Conservation (phyloP, 2,329 filamentous ascomycete genomes). For the Fusarium sp. region DNA sequence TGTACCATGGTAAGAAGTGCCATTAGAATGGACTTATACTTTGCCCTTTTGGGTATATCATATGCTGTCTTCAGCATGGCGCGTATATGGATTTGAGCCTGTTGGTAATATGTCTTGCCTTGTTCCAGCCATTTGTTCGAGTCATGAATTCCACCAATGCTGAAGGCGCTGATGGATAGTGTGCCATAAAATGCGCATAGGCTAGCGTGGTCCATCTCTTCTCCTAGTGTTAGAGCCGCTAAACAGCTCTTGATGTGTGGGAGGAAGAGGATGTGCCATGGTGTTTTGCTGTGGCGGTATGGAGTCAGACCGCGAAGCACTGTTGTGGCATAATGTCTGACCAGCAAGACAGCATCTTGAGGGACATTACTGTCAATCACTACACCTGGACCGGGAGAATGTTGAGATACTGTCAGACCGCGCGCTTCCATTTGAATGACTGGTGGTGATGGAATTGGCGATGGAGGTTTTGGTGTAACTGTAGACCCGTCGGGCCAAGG, state of each 20-base stretch:
- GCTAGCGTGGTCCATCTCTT: slow-evolving; percentile 31
- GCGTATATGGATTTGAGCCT: slow-evolving; percentile 5
- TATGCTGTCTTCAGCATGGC: slow-evolving; percentile 28
- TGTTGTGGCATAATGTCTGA: slow-evolving; percentile 27
- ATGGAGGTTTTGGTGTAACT: not conserved
- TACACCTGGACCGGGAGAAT: not conserved
- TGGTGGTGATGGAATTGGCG: not conserved
- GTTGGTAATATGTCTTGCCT: slow-evolving; percentile 17
- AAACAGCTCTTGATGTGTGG: slow-evolving; percentile 31
- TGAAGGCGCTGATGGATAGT: slow-evolving; percentile 30
- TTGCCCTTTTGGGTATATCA: slow-evolving; percentile 25
- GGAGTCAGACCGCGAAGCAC: slow-evolving; percentile 31
- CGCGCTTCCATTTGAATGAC: not conserved
- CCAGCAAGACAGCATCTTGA: slow-evolving; percentile 16
- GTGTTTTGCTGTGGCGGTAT: slow-evolving; percentile 35
- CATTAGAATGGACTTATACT: slow-evolving; percentile 37
- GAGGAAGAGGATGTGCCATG: slow-evolving; percentile 29
- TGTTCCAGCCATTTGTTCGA: slow-evolving; percentile 23
- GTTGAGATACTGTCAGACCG: accelerated
- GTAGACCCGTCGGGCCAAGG: not conserved
- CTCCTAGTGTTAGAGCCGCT: slow-evolving; percentile 19
- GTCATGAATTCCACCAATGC: slow-evolving; percentile 17
- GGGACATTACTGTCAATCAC: slow-evolving; percentile 13
- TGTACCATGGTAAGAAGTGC: slow-evolving; percentile 36
- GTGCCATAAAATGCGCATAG: slow-evolving; percentile 34